A percentile compares a stretch with the other conserved stretches of the same genome.
phyloP scores from a whole-genome alignment of 2,329 filamentous ascomycete species.

The Sphaerulina vaccinii region DNA sequence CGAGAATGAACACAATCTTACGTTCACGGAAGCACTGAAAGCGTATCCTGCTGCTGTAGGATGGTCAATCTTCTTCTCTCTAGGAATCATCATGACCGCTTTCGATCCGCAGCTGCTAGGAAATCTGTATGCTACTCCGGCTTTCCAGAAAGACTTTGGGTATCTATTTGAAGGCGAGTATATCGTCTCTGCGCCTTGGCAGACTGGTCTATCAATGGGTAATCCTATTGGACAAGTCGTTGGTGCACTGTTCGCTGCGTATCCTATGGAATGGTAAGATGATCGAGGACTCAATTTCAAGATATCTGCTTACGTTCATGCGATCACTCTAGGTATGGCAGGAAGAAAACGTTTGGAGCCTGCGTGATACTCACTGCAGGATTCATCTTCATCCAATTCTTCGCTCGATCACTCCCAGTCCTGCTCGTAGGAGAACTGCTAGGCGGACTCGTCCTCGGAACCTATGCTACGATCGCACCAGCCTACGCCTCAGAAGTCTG shows the following conservation, averaged over 20 bases:
- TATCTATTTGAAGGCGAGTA: conserved; percentile 47
- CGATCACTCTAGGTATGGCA: conserved; percentile 22
- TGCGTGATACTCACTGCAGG: conserved; percentile 44
- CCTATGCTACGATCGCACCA: conserved; percentile 56
- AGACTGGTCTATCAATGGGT: conserved; percentile 48
- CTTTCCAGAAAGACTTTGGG: conserved; percentile 59
- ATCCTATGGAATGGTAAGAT: conserved; percentile 34
- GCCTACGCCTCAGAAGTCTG: conserved; percentile 51
- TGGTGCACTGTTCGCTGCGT: conserved; percentile 48
- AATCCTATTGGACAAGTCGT: conserved; percentile 59
- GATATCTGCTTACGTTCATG: not conserved
- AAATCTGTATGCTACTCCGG: conserved; percentile 60
- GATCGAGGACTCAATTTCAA: not conserved
- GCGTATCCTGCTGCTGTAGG: conserved; percentile 16
- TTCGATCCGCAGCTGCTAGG: conserved; percentile 66
- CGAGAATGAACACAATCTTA: conserved; percentile 2
- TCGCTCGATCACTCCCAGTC: conserved; percentile 55
- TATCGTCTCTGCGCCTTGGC: conserved; percentile 42
- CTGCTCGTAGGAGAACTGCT: conserved; percentile 63
- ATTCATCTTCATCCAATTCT: conserved; percentile 64
- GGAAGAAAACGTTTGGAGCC: conserved; percentile 34
- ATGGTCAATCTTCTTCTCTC: conserved; percentile 61
- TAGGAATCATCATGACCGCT: conserved; percentile 59
- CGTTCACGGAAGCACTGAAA: not conserved
- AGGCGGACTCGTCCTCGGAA: conserved; percentile 60